Percentiles rank a stretch among this genome's conserved stretches.
phyloP scores from a whole-genome alignment of 2,329 filamentous ascomycete genomes.

The Sphaerulina vaccinii region DNA sequence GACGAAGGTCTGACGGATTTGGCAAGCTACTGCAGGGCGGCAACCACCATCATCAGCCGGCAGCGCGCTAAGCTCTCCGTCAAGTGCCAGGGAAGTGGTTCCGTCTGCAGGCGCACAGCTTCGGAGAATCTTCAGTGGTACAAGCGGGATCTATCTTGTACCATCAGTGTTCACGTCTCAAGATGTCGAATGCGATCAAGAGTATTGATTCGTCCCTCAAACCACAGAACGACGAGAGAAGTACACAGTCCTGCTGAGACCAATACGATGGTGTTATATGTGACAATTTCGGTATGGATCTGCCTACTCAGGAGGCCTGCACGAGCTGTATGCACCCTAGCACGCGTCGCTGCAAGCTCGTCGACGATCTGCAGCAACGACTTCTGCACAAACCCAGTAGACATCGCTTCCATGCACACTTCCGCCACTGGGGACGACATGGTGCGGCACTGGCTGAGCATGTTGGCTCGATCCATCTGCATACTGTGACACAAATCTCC shows the following conservation, averaged over 20 bases:
- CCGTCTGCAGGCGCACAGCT: conserved; percentile 9
- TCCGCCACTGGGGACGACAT: conserved; percentile 15
- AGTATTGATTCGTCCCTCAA: no score
- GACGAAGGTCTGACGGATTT: neutral
- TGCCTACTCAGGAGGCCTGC: conserved; percentile 17
- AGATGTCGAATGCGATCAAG: no score
- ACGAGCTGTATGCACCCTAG: conserved; percentile 11
- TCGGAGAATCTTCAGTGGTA: no score
- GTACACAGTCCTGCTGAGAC: no score
- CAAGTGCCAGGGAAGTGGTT: conserved; percentile 7
- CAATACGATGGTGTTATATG: neutral
- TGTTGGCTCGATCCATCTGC: conserved; percentile 14
- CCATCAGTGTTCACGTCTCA: no score
- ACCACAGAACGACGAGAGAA: no score
- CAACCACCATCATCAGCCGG: neutral
- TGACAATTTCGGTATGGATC: conserved; percentile 22
- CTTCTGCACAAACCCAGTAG: neutral
- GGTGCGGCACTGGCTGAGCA: conserved; percentile 11
- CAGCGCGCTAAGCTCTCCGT: conserved; percentile 1
- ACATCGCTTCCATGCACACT: conserved; percentile 18
- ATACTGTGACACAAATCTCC: conserved; percentile 5
- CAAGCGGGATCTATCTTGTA: no score
- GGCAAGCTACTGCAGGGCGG: conserved; percentile 8
- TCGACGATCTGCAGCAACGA: conserved; percentile 11
- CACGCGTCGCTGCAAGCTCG: conserved; percentile 21